These are phyloP conservation scores for Ganoderma boninense DNA, from an alignment of 1,284 basidiomycete species.

Conservation along the genomic window DNA sequence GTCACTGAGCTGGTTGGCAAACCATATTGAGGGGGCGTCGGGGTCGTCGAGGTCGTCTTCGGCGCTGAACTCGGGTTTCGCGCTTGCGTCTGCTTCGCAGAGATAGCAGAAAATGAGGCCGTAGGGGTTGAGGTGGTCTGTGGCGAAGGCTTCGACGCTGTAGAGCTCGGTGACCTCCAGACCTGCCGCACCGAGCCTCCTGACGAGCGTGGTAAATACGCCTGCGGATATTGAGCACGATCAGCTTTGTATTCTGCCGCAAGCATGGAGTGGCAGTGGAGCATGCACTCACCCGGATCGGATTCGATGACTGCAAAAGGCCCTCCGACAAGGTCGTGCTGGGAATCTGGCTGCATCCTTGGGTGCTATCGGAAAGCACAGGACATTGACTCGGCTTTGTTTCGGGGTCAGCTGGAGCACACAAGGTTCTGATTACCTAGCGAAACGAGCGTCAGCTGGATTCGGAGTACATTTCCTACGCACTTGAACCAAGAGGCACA, in stretches of 20 bases:
- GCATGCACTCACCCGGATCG: slow-evolving; percentile 56
- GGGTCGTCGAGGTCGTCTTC: slow-evolving; percentile 59
- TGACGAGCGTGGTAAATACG: slow-evolving; percentile 65
- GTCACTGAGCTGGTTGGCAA: slow-evolving; percentile 71
- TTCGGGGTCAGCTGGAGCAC: neutral
- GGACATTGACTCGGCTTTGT: neutral
- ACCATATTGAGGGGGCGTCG: slow-evolving; percentile 65
- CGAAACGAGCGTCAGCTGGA: no score
- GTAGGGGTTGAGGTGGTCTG: slow-evolving; percentile 61
- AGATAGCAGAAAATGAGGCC: slow-evolving; percentile 68
- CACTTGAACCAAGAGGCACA: no score
- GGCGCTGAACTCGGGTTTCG: slow-evolving; percentile 50
- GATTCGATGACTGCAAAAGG: slow-evolving; percentile 71
- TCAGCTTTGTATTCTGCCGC: neutral
- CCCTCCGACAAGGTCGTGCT: slow-evolving; percentile 56
- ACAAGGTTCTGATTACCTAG: no score
- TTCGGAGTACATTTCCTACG: no score
- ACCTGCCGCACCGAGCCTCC: slow-evolving; percentile 57
- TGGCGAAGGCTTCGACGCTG: slow-evolving; percentile 67
- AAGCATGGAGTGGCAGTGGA: neutral
- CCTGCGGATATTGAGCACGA: slow-evolving; percentile 45
- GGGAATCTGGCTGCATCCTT: neutral
- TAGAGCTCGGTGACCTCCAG: slow-evolving; percentile 66
- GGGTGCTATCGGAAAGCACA: neutral
- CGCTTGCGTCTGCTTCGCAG: slow-evolving; percentile 56